Evolutionary conservation across 495 filamentous ascomycete species (phyloP).

Genomic region (Glonium stellatum): DNA sequence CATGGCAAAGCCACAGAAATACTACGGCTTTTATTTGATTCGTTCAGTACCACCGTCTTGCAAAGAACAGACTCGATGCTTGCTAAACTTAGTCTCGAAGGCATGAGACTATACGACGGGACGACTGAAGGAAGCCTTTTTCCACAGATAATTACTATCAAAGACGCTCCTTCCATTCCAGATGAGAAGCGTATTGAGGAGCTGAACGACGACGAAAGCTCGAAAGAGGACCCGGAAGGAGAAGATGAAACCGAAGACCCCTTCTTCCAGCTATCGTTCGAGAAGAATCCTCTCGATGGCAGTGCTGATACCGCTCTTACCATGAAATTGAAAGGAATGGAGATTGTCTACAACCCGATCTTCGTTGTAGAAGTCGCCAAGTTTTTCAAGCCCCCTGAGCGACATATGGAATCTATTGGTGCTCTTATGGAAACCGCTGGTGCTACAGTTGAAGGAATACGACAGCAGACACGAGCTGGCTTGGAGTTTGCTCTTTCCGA

Average conservation of each 20-base stretch:
- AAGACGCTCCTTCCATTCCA: conserved; percentile 61
- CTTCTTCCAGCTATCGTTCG: conserved; percentile 85
- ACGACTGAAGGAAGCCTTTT: conserved; percentile 85
- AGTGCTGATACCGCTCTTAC: conserved; percentile 85
- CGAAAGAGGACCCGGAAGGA: conserved; percentile 35
- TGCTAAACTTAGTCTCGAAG: conserved; percentile 80
- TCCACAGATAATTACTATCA: conserved; percentile 89
- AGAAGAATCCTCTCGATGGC: conserved; percentile 90
- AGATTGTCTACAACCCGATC: conserved; percentile 92
- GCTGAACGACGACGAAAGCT: conserved; percentile 42
- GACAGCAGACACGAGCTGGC: conserved; percentile 91
- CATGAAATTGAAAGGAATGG: conserved; percentile 86
- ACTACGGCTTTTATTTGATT: conserved; percentile 84
- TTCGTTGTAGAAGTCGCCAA: conserved; percentile 82
- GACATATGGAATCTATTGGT: conserved; percentile 96
- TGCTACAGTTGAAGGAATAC: conserved; percentile 85
- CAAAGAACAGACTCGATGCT: conserved; percentile 86
- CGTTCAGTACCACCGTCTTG: conserved; percentile 79
- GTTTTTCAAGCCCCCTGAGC: conserved; percentile 92
- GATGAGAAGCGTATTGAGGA: conserved; percentile 53
- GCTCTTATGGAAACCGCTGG: conserved; percentile 91
- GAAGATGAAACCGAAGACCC: conserved; percentile 51
- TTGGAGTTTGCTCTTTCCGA: conserved; percentile 93
- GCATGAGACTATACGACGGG: conserved; percentile 89
- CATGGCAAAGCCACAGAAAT: conserved; percentile 73